phyloP scores from a whole-genome alignment of 1,284 basidiomycete species.

The Phellopilus nigrolimitatus region DNA sequence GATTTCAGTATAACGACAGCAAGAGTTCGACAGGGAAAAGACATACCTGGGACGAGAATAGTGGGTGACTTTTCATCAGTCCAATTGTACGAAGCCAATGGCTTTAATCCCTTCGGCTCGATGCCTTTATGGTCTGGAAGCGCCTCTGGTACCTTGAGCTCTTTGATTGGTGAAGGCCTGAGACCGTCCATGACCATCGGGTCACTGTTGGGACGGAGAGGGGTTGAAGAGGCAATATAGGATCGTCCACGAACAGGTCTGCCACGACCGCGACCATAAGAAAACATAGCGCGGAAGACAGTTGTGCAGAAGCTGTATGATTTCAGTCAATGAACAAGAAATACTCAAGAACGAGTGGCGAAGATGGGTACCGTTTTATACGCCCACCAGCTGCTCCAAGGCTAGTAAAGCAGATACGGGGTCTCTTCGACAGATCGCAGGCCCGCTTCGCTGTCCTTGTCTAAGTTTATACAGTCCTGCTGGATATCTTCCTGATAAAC shows the following conservation, averaged over 20 bases:
- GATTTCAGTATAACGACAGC: not conserved
- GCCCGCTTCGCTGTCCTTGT: too few species aligned
- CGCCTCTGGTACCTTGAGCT: not conserved
- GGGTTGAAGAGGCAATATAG: not conserved
- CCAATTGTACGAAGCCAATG: conserved; percentile 33
- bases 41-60: conserved; percentile 31
- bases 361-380: too few species aligned
- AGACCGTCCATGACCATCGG: conserved; percentile 6
- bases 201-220: not conserved
- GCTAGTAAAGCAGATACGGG: too few species aligned
- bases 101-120: conserved; percentile 26
- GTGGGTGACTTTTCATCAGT: conserved; percentile 29
- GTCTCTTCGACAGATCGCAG: too few species aligned
- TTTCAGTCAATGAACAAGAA: too few species aligned
- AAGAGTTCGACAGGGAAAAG: not conserved
- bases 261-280: not conserved
- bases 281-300: not conserved
- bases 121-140: conserved; percentile 3
- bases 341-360: too few species aligned
- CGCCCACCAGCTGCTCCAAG: too few species aligned
- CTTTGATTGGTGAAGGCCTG: not conserved
- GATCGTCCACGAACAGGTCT: not conserved
- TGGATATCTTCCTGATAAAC: too few species aligned
- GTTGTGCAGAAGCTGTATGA: not conserved
- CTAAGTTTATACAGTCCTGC: too few species aligned